Base-by-base conservation (phyloP, 2,329 filamentous ascomycete species). In the Botrytis galanthina region DNA sequence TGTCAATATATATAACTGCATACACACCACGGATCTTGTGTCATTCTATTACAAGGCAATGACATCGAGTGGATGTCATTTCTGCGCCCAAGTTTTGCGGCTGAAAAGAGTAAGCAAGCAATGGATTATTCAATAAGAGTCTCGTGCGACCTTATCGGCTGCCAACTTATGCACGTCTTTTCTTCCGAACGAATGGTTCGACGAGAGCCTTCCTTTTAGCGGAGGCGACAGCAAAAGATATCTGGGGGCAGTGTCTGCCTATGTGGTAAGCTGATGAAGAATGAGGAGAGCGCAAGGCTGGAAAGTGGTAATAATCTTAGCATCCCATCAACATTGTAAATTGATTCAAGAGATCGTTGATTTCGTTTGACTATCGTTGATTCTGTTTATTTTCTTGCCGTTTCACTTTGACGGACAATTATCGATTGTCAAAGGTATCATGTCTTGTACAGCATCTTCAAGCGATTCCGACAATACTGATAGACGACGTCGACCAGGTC, bases 381-480 rank as follows among this genome's bases (percentile, higher is more conserved):
- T 18, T n/a, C 44, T 35, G 9, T n/a, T 22, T 10, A 1, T 35
- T 44, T 46, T 8, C 35, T 32, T 68, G 37, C 26, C 46, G 42
- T 9, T 68, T 12, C 12, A 57, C 18, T 20, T 32, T 22, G 8
- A 26, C 26, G 32, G 35, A 9, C 26, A 57, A 48, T 14, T 18
- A 9, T 12, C 32, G 8, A 39, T 54, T 9, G 20, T 39, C 42
- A 35, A 48, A 14, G 20, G 48, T 18, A 68, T 42, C 9, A 78
- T 78, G 75, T 77, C 75, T 54, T 75, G 74, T 22, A 37, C 69
- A 37, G 39, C 59, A 12, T 70, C 75, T 51, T 75, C 76, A 57
- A 78, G 77, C 73, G 77, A 76, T 44, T 77, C 76, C 12, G 77
- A 78, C 35, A 70, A 72, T n/a, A 72, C 61, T 29, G 67, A n/a